phyloP scores from a whole-genome alignment of 2,329 filamentous ascomycete genomes.

The Huntiella abstrusa region DNA sequence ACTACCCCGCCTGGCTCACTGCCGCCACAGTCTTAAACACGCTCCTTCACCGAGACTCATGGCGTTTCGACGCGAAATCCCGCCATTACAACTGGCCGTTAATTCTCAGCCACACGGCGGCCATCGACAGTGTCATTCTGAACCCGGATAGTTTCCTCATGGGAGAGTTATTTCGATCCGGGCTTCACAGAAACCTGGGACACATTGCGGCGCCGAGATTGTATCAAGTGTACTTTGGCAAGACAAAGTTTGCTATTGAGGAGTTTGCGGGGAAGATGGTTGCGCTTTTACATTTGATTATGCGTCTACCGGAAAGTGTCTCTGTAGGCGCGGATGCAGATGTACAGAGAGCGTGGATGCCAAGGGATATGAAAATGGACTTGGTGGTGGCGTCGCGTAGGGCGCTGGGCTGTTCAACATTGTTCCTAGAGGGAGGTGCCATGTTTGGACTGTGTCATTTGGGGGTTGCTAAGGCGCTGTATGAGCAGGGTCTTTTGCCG shows the following conservation, averaged over 20 bases:
- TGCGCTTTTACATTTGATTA: slow-evolving; percentile 62
- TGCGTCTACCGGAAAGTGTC: slow-evolving; percentile 30
- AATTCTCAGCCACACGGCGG: slow-evolving; percentile 57
- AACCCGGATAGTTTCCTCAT: slow-evolving; percentile 54
- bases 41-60: slow-evolving; percentile 60
- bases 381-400: slow-evolving; percentile 73
- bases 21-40: slow-evolving; percentile 72
- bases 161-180: slow-evolving; percentile 63
- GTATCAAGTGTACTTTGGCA: slow-evolving; percentile 70
- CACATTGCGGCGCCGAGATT: slow-evolving; percentile 70
- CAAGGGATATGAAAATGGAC: slow-evolving; percentile 58
- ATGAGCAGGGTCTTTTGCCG: slow-evolving; percentile 61
- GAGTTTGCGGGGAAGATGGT: slow-evolving; percentile 76
- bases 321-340: slow-evolving; percentile 21
- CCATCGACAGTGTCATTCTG: slow-evolving; percentile 49
- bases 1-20: slow-evolving; percentile 73
- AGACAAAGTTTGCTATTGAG: slow-evolving; percentile 79
- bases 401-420: slow-evolving; percentile 68
- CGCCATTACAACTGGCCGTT: slow-evolving; percentile 74
- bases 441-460: slow-evolving; percentile 85
- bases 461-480: slow-evolving; percentile 75
- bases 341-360: slow-evolving; percentile 28
- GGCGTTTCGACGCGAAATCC: slow-evolving; percentile 66
- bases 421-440: slow-evolving; percentile 76
- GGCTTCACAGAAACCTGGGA: slow-evolving; percentile 60